These are phyloP conservation scores for Bocquillonia castaneifolia DNA, from an alignment of 441 rosid species.

Conservation along the genomic window DNA sequence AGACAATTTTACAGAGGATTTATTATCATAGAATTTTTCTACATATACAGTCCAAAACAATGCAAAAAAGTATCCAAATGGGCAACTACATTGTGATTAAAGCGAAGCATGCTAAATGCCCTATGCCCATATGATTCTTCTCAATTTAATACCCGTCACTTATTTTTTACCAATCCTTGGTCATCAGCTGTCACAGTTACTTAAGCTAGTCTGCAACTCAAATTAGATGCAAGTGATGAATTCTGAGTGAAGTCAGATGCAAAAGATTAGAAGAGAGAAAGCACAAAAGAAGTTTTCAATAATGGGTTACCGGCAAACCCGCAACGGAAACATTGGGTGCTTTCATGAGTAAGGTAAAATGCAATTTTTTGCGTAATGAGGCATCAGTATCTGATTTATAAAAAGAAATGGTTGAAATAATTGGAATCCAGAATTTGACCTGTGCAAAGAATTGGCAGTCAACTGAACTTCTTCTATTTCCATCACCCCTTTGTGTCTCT, in stretches of 20 bases:
- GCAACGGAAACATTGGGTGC: background rate
- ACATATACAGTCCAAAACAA: background rate
- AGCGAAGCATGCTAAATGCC: background rate
- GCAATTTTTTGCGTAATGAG: background rate
- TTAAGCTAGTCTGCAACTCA: background rate
- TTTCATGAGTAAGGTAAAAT: background rate
- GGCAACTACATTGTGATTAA: background rate
- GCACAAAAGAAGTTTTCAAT: background rate
- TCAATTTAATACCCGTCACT: too few species aligned
- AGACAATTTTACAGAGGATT: background rate
- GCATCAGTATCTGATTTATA: constrained; percentile 1
- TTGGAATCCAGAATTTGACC: constrained; percentile 36
- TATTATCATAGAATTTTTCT: background rate
- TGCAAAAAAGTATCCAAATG: background rate
- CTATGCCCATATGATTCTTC: too few species aligned
- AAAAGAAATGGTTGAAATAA: constrained; percentile 8
- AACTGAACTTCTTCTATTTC: constrained; percentile 81
- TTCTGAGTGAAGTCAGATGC: background rate
- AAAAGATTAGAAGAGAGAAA: background rate
- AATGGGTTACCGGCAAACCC: background rate
- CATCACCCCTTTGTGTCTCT: constrained; percentile 87
- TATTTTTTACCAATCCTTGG: constrained; percentile 2
- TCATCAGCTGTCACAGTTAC: background rate
- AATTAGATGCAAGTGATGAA: background rate
- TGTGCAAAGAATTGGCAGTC: constrained; percentile 78